phyloP scores from a whole-genome alignment of 805 yeast species.

The Kockiozyma suomiensis region DNA sequence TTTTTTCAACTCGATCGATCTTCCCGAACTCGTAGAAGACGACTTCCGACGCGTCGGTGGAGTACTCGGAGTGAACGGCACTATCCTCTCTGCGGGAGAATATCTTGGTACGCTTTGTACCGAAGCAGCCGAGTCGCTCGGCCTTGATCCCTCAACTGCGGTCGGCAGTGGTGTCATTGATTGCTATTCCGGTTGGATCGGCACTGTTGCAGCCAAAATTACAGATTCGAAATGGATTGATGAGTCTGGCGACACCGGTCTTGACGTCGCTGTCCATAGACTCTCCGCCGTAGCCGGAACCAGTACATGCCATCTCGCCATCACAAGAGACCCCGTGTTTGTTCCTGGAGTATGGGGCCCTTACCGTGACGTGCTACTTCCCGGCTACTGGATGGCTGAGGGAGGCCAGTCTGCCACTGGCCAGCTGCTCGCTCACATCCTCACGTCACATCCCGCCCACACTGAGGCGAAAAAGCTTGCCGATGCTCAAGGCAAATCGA shows the following conservation, averaged over 20 bases:
- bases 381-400: constrained; percentile 91
- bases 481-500: constrained; percentile 67
- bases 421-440: constrained; percentile 83
- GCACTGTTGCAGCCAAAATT: constrained; percentile 92
- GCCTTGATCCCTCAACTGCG: constrained; percentile 73
- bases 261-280: constrained; percentile 67
- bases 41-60: constrained; percentile 85
- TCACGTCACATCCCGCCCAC: constrained; percentile 87
- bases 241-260: constrained; percentile 44
- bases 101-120: constrained; percentile 71
- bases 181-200: constrained; percentile 98
- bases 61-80: constrained; percentile 69
- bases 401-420: constrained; percentile 99
- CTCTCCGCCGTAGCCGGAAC: constrained; percentile 99
- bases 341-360: constrained; percentile 99
- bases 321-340: constrained; percentile 81
- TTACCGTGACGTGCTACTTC: constrained; percentile 88
- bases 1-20: constrained; percentile 66
- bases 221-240: constrained; percentile 48
- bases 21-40: constrained; percentile 76
- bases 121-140: constrained; percentile 76
- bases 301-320: constrained; percentile 91
- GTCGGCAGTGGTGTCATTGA: constrained; percentile 97
- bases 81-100: constrained; percentile 85
- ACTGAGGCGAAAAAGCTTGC: constrained; percentile 68